Percentiles rank a stretch among this genome's conserved stretches.
Evolutionary conservation across 2,329 filamentous ascomycete genomes (phyloP).

Genomic region (Fusarium miscanthi): DNA sequence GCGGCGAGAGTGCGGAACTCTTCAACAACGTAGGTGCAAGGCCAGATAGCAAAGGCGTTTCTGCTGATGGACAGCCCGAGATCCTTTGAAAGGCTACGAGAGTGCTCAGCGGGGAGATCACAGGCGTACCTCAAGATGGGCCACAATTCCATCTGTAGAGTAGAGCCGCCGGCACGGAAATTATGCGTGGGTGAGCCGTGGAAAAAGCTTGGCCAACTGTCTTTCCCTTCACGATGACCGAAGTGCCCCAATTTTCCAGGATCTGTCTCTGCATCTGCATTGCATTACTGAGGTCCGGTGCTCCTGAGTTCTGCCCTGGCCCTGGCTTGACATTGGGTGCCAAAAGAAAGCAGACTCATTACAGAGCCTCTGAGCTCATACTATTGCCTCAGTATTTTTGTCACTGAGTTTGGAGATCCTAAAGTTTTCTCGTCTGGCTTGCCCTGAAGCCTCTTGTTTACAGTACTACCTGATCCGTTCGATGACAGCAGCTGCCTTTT

Average conservation of each 20-base stretch:
- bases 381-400: background rate
- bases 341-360: background rate
- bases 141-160: background rate
- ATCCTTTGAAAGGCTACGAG: background rate
- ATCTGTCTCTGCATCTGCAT: background rate
- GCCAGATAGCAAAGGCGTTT: background rate
- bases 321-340: background rate
- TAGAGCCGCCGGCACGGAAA: constrained; percentile 9
- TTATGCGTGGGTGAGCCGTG: constrained; percentile 17
- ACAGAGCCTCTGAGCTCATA: background rate
- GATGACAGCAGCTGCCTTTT: constrained; percentile 22
- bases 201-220: constrained; percentile 17
- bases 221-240: constrained; percentile 23
- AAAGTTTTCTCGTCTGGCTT: background rate
- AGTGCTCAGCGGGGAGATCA: background rate
- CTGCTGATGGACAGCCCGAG: background rate
- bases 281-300: background rate
- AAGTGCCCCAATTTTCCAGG: constrained; percentile 16
- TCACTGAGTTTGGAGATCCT: background rate
- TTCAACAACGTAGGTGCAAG: background rate
- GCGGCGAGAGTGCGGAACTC: background rate
- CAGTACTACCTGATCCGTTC: background rate
- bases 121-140: background rate
- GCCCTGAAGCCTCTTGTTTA: constrained; percentile 7
- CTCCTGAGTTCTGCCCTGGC: background rate